Evolutionary conservation across 2,329 filamentous ascomycete genomes (phyloP), one percentile per base, ranked within the genome.

Genomic region (Aureobasidium namibiae): DNA sequence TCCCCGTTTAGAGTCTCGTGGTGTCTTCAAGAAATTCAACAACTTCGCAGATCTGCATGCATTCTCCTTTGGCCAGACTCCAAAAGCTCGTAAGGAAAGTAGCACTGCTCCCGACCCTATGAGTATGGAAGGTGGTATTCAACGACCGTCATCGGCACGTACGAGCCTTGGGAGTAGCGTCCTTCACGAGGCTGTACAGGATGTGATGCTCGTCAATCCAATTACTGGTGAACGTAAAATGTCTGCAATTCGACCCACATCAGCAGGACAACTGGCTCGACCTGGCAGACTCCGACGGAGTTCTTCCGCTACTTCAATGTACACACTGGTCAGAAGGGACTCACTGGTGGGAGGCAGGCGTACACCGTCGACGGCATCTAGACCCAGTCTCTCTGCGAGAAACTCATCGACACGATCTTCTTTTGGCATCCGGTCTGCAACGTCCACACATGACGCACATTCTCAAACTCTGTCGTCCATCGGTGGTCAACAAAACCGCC

Each of bases 161-260:
- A 7, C 48, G 6, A 48, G 54, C 23, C 11, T 46, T 18, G 26
- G 21, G 4, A 39, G 31, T 23, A 57, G 31, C 23, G 13, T 33
- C 16, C 8, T 39, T 1, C 14, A n/a, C 11, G 54, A 39, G 13
- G n/a, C 7, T 7, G n/a, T 29, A n/a, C 18, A 39, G 18, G 48
- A 60, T 9, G 38, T 60, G 14, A 48, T 60, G 36, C 49, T 60
- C 10, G 24, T 60, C 39, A 60, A 60, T n/a, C 48, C 58, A 10
- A 31, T 60, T n/a, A 60, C 58, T 46, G 58, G 58, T 29, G 58
- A 53, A 31, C 46, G 58, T 6, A 60, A 42, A 16, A 52, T 46
- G 48, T 60, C 58, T 14, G 6, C 24, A 7, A 21, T 54, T 16
- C 45, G 49, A 46, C 41, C 48, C 5, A 11, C 13, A 8, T 14